Base-by-base conservation (phyloP, 1,284 basidiomycete genomes). In the Sutorius eximius region DNA sequence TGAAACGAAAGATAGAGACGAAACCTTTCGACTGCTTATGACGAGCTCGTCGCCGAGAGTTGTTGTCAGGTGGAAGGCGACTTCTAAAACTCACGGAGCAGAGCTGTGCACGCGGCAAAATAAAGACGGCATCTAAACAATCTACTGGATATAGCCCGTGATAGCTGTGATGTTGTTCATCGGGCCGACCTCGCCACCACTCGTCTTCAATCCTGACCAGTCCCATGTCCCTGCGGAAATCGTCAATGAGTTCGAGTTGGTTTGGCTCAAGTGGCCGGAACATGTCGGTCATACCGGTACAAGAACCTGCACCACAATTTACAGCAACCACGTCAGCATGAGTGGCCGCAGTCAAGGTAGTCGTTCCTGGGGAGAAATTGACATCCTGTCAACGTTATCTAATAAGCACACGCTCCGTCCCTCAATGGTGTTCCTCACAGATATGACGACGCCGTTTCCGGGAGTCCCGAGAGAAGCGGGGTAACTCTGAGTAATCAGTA, bases 291-390 rank as follows among this genome's bases (percentile, higher is more conserved):
- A 22, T 49, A 50, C 45, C 45, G 13, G 16, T 50, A 18, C 49
- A 50, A 50, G 49, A 50, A 7, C 22, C 49, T 49, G 22, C 49
- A 27, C 49, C 30, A 4, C 49, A 50, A 16, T 50, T 22, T 16
- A 50, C 49, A 9, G 44, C 49, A 13, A 51, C 22, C 45, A 33
- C 27, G 1, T 27, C 11, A 22, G n/a, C 30, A 18, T 33, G 4
- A 11, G 32, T 51, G 16, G 30, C 16, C 13, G 47, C 47, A 10
- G 49, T 49, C 30, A 50, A 27, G 2, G 10, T 24, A 16, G 30
- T 49, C 22, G 30, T 50, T 24, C 43, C 44, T 5, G 43, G 48
- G n/a, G 47, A 49, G 30, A 49, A 47, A 48, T 49, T 11, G 22
- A 49, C 44, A 30, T 49, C 48, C 48, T 49, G 29, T 20, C n/a